A percentile compares a stretch with the other conserved stretches of the same genome.
phyloP scores from a whole-genome alignment of 768 basidiomycete species.

The Lactifluus rugatus region DNA sequence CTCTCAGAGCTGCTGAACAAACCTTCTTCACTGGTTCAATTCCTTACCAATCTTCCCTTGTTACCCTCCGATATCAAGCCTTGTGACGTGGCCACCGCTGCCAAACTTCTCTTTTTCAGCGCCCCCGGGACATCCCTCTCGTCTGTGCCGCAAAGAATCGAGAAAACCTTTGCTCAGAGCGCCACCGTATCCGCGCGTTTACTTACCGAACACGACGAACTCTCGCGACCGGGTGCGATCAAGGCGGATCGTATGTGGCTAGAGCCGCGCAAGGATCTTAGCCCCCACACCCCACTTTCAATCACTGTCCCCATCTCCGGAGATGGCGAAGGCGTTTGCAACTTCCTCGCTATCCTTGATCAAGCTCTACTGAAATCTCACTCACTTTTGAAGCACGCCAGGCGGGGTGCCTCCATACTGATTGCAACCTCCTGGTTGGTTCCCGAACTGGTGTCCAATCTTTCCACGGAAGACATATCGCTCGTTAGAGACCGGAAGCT shows the following conservation, averaged over 20 bases:
- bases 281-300: constrained; percentile 42
- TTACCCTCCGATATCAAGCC: constrained; percentile 21
- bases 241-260: constrained; percentile 62
- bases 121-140: constrained; percentile 45
- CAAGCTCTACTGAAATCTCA: constrained; percentile 71
- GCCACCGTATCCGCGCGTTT: constrained; percentile 47
- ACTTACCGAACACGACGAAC: constrained; percentile 61
- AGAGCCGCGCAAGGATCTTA: constrained; percentile 33
- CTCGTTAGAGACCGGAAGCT: constrained; percentile 44
- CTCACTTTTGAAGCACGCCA: constrained; percentile 57
- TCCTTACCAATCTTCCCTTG: constrained; percentile 24
- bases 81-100: constrained; percentile 25
- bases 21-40: constrained; percentile 36
- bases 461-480: constrained; percentile 41
- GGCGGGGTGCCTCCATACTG: constrained; percentile 59
- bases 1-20: constrained; percentile 42
- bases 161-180: constrained; percentile 47
- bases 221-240: constrained; percentile 65
- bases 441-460: constrained; percentile 61
- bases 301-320: constrained; percentile 47
- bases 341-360: constrained; percentile 71
- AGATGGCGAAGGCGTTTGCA: constrained; percentile 38
- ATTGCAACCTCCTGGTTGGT: constrained; percentile 66
- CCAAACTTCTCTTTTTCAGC: constrained; percentile 54
- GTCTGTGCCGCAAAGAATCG: constrained; percentile 39